These are phyloP conservation scores for Ophiosphaerella narmari DNA, from an alignment of 2,329 filamentous ascomycete species.

Conservation along the genomic window DNA sequence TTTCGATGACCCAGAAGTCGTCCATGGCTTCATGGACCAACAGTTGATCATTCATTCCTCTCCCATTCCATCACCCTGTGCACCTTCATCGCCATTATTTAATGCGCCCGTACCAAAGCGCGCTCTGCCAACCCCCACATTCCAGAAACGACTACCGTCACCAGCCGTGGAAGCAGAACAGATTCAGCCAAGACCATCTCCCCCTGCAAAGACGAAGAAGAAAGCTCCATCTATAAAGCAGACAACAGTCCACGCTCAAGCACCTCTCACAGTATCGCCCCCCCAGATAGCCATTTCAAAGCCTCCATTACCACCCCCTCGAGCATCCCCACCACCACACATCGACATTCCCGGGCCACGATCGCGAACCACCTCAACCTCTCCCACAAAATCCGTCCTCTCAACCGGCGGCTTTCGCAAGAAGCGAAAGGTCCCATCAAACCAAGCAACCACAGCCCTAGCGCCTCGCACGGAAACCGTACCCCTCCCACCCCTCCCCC, in stretches of 20 bases:
- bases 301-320: background rate
- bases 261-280: slow-evolving; percentile 3
- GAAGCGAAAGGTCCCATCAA: slow-evolving; percentile 14
- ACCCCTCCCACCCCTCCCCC: slow-evolving; percentile 23
- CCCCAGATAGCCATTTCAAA: slow-evolving; percentile 1
- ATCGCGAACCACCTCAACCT: slow-evolving; percentile 14
- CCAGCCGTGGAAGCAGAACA: background rate
- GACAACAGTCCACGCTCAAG: background rate
- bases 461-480: slow-evolving; percentile 13
- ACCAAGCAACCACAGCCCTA: background rate
- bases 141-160: background rate
- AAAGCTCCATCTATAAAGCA: slow-evolving; percentile 7
- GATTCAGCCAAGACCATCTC: background rate
- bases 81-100: slow-evolving; percentile 5
- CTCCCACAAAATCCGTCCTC: slow-evolving; percentile 18
- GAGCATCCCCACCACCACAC: slow-evolving; percentile 8
- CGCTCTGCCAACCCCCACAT: background rate
- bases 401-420: slow-evolving; percentile 38
- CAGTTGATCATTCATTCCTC: slow-evolving; percentile 23
- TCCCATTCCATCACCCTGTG: slow-evolving; percentile 6
- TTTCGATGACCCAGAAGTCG: slow-evolving; percentile 32
- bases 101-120: background rate
- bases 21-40: slow-evolving; percentile 38
- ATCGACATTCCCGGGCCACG: slow-evolving; percentile 7
- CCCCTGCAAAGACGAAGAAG: background rate